A percentile compares a stretch with the other conserved stretches of the same genome.
These are phyloP conservation scores for Leccinum griseonigrum DNA, from an alignment of 1,284 basidiomycete species.

Conservation along the genomic window DNA sequence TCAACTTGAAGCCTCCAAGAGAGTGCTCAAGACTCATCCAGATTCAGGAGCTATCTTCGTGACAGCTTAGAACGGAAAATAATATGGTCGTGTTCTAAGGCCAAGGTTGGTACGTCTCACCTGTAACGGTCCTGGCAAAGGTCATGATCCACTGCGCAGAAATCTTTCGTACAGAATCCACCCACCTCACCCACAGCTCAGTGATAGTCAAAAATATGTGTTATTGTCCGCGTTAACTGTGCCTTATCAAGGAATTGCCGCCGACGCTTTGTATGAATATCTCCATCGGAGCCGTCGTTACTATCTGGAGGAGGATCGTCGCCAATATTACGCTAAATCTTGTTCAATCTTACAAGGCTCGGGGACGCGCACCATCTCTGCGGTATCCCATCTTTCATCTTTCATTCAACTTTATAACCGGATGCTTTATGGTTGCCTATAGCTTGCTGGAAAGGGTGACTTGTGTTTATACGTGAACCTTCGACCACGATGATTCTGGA, in stretches of 20 bases:
- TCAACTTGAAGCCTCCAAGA: background rate
- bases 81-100: background rate
- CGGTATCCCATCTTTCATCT: background rate
- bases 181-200: too few relatives aligned
- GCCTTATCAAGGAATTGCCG: background rate
- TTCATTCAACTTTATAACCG: background rate
- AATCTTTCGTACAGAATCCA: background rate
- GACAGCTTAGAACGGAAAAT: background rate
- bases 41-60: background rate
- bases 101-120: background rate
- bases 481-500: background rate
- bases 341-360: background rate
- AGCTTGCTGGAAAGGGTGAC: background rate
- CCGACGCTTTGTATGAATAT: background rate
- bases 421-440: background rate
- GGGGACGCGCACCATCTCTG: background rate
- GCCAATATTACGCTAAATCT: background rate
- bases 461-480: background rate
- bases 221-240: too few relatives aligned
- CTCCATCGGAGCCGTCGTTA: background rate
- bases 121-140: background rate
- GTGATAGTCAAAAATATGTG: too few relatives aligned
- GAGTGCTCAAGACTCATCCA: background rate
- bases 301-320: background rate
- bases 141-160: background rate